phyloP scores from a whole-genome alignment of 768 basidiomycete genomes.

The Termitomyces sp. region DNA sequence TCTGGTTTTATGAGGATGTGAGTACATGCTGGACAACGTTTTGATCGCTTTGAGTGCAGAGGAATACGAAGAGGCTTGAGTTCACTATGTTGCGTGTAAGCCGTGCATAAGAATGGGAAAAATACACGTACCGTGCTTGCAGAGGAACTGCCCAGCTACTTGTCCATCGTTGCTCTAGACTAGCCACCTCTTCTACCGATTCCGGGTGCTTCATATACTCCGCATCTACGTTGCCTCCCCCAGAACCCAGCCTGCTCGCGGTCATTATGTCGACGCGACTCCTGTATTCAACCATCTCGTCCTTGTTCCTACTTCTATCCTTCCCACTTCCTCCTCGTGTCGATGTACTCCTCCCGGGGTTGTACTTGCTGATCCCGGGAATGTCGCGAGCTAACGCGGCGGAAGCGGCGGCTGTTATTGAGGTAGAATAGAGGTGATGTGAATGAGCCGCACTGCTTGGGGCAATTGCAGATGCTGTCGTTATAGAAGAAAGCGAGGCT shows the following conservation, averaged over 20 bases:
- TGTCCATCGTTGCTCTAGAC: constrained; percentile 74
- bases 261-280: constrained; percentile 62
- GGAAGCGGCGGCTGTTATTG: constrained; percentile 85
- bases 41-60: constrained; percentile 88
- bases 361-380: constrained; percentile 76
- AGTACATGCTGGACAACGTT: constrained; percentile 89
- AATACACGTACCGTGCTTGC: constrained; percentile 49
- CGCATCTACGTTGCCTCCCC: constrained; percentile 62
- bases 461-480: constrained; percentile 35
- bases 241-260: constrained; percentile 46
- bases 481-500: constrained; percentile 65
- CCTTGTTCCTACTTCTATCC: constrained; percentile 63
- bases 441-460: constrained; percentile 49
- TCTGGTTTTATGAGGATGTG: constrained; percentile 99
- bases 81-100: constrained; percentile 43
- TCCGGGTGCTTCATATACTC: constrained; percentile 67
- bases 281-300: constrained; percentile 75
- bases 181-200: constrained; percentile 54
- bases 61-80: constrained; percentile 87
- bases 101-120: background rate
- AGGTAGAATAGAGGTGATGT: constrained; percentile 71
- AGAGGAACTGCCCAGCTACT: constrained; percentile 72
- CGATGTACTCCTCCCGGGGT: constrained; percentile 44
- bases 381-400: constrained; percentile 86
- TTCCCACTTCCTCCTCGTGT: constrained; percentile 43